phyloP scores from a whole-genome alignment of 805 yeast species.

The Yamadazyma endophytica region DNA sequence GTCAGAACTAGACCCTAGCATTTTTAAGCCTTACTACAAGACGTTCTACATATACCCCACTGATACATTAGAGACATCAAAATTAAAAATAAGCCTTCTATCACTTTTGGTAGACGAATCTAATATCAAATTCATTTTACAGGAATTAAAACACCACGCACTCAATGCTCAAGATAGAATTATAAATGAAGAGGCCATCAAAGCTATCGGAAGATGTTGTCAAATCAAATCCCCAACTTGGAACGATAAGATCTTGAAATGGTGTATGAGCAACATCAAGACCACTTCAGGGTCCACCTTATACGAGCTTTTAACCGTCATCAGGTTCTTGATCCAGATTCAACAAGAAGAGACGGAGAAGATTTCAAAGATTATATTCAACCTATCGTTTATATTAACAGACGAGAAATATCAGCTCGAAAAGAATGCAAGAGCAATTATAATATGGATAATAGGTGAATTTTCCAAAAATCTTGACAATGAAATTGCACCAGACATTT shows the following conservation, averaged over 20 bases:
- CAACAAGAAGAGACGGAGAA: conserved; percentile 30
- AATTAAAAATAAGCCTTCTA: conserved; percentile 57
- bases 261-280: conserved; percentile 56
- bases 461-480: conserved; percentile 40
- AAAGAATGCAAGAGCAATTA: conserved; percentile 66
- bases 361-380: conserved; percentile 52
- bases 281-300: conserved; percentile 32
- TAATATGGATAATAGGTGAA: conserved; percentile 91
- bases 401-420: conserved; percentile 19
- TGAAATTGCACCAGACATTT: conserved; percentile 67
- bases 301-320: conserved; percentile 66
- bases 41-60: conserved; percentile 54
- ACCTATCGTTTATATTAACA: conserved; percentile 33
- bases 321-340: conserved; percentile 67
- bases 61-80: conserved; percentile 44
- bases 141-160: conserved; percentile 59
- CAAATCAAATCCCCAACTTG: conserved; percentile 43
- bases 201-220: conserved; percentile 60
- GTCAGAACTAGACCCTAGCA: conserved; percentile 21
- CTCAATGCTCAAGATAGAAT: conserved; percentile 11
- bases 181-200: conserved; percentile 47
- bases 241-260: conserved; percentile 52
- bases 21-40: conserved; percentile 32
- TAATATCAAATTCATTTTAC: conserved; percentile 49
- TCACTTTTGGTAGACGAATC: conserved; percentile 52